Percentiles rank a stretch among this genome's conserved stretches.
These are phyloP conservation scores for Solanum hybrid DNA, from an alignment of 305 asterid genomes.

Conservation along the genomic window DNA sequence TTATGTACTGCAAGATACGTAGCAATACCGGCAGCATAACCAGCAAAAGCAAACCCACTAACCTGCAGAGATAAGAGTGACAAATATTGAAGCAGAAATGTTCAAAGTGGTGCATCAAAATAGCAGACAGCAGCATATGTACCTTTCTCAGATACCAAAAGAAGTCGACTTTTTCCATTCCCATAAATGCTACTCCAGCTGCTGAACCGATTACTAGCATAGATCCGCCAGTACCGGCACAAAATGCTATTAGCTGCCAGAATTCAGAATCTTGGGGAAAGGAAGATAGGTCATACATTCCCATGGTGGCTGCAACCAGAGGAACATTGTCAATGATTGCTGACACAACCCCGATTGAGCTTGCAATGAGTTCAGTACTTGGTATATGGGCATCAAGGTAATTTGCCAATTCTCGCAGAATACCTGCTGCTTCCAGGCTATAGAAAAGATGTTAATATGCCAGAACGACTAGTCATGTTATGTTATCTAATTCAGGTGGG, in stretches of 20 bases:
- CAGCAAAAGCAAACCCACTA: slow-evolving; percentile 98
- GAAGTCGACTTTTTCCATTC: slow-evolving; percentile 95
- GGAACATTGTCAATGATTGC: slow-evolving; percentile 95
- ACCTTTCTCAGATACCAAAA: slow-evolving; percentile 93
- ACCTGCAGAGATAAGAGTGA: slow-evolving; percentile 45
- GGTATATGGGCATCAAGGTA: slow-evolving; percentile 82
- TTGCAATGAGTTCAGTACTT: slow-evolving; percentile 66
- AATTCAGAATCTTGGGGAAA: slow-evolving; percentile 87
- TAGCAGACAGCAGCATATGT: not conserved
- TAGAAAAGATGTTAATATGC: not conserved
- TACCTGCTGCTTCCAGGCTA: slow-evolving; percentile 95
- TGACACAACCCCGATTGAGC: slow-evolving; percentile 85
- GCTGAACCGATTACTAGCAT: slow-evolving; percentile 94
- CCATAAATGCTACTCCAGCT: slow-evolving; percentile 97
- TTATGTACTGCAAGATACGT: slow-evolving; percentile 75
- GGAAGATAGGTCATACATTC: slow-evolving; percentile 84
- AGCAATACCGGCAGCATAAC: slow-evolving; percentile 92
- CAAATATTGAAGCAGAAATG: not conserved
- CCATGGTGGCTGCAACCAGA: slow-evolving; percentile 97
- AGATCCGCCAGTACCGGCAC: slow-evolving; percentile 99
- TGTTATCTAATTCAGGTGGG: not conserved
- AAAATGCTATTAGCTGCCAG: slow-evolving; percentile 91
- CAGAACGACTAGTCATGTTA: not conserved
- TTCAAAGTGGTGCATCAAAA: slow-evolving; percentile 2
- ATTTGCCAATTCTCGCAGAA: slow-evolving; percentile 82